phyloP scores from a whole-genome alignment of 768 basidiomycete genomes.

The Mycena olivaceomarginata region DNA sequence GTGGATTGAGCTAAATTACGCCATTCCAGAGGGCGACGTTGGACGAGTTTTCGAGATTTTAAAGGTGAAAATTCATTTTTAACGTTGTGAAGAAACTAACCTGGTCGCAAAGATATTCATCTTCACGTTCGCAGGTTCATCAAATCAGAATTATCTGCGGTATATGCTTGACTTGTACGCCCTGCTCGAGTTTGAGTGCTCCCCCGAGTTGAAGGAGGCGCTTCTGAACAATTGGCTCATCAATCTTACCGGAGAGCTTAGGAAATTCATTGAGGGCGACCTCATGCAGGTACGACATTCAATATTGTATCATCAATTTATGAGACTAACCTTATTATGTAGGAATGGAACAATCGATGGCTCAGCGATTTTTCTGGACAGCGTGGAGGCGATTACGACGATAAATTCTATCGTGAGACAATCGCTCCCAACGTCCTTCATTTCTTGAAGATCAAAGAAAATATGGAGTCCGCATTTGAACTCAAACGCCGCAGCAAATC shows the following conservation, averaged over 20 bases:
- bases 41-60: slow-evolving; percentile 52
- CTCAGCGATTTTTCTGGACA: too few relatives aligned
- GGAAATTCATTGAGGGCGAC: too few relatives aligned
- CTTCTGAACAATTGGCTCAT: slow-evolving; percentile 44
- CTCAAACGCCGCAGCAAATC: slow-evolving; percentile 32
- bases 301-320: too few relatives aligned
- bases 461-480: slow-evolving; percentile 44
- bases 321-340: too few relatives aligned
- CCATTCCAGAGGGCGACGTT: slow-evolving; percentile 49
- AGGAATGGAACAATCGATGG: too few relatives aligned
- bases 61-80: slow-evolving; percentile 44
- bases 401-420: slow-evolving; percentile 44
- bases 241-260: neutral
- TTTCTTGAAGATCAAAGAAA: slow-evolving; percentile 47
- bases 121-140: slow-evolving; percentile 40
- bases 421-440: slow-evolving; percentile 49
- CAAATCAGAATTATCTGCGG: too few relatives aligned
- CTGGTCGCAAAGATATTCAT: slow-evolving; percentile 15
- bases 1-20: slow-evolving; percentile 34
- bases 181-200: too few relatives aligned
- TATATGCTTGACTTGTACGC: too few relatives aligned
- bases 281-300: too few relatives aligned
- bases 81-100: too few relatives aligned
- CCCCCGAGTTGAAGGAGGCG: slow-evolving; percentile 35
- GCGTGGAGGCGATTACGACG: slow-evolving; percentile 45